Conservation (phyloP, 495 filamentous ascomycete genomes). For the Xylaria cubensis region DNA sequence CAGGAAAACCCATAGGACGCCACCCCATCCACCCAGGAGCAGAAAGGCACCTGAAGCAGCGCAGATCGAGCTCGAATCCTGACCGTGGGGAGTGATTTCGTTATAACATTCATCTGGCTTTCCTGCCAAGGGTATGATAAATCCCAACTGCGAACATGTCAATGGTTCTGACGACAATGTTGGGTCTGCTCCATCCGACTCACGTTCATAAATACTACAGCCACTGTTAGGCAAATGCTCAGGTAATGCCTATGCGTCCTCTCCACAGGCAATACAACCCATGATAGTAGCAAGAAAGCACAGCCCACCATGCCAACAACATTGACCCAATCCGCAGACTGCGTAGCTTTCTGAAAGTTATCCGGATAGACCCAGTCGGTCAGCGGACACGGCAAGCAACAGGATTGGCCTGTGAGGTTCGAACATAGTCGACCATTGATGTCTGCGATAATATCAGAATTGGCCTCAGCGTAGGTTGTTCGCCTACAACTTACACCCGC, state of each 20-base stretch:
- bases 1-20: constrained; percentile 88
- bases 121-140: constrained; percentile 86
- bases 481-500: constrained; percentile 49
- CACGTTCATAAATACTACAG: constrained; percentile 78
- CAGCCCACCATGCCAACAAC: constrained; percentile 74
- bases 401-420: constrained; percentile 51
- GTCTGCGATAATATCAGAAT: constrained; percentile 54
- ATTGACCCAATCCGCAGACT: constrained; percentile 78
- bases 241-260: constrained; percentile 92
- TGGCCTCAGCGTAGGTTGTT: not conserved
- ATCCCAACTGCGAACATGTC: constrained; percentile 63
- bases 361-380: constrained; percentile 85
- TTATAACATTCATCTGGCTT: constrained; percentile 86
- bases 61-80: constrained; percentile 81
- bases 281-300: constrained; percentile 81
- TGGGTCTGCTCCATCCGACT: constrained; percentile 38
- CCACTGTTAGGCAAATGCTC: constrained; percentile 82
- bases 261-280: constrained; percentile 82
- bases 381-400: constrained; percentile 91
- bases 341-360: constrained; percentile 68
- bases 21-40: constrained; percentile 81
- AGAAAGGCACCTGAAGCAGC: constrained; percentile 88
- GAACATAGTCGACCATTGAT: constrained; percentile 68
- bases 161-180: not conserved
- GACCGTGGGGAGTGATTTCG: constrained; percentile 90